Evolutionary conservation across 2,329 filamentous ascomycete species (phyloP).

Genomic region (Apiospora aurea): DNA sequence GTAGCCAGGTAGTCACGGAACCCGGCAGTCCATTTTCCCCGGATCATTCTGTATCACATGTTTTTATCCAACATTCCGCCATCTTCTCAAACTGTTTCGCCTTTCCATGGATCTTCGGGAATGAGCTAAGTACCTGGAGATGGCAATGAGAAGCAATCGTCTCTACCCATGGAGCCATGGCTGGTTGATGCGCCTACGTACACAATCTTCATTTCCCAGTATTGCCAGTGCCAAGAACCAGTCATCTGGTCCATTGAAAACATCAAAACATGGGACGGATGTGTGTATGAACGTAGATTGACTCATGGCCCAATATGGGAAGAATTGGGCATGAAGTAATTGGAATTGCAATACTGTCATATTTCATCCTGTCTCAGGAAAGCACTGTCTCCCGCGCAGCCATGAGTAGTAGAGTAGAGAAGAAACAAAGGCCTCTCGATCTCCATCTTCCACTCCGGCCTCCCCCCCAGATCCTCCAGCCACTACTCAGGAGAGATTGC

Average conservation of each 20-base stretch:
- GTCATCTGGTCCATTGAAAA: neutral
- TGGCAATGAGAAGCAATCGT: neutral
- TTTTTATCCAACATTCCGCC: neutral
- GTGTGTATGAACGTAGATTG: neutral
- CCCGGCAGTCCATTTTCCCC: conserved; percentile 2
- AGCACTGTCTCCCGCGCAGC: neutral
- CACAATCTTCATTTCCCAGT: neutral
- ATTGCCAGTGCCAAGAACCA: neutral
- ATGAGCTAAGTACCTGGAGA: too few species aligned
- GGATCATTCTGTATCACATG: conserved; percentile 9
- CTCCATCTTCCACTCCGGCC: neutral
- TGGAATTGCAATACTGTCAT: neutral
- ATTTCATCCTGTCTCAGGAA: neutral
- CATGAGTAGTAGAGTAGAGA: neutral
- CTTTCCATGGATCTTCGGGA: neutral
- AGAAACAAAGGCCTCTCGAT: neutral
- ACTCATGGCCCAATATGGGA: neutral
- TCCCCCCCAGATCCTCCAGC: neutral
- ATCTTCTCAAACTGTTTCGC: neutral
- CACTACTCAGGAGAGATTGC: too few species aligned
- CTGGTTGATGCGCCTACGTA: neutral
- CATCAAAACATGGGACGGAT: neutral
- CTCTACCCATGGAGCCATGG: neutral
- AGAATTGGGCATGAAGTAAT: neutral
- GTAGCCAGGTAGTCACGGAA: neutral